A percentile compares a stretch with the other conserved stretches of the same genome.
Conservation (phyloP, 805 yeast genomes). For the Candida nitratophila region DNA sequence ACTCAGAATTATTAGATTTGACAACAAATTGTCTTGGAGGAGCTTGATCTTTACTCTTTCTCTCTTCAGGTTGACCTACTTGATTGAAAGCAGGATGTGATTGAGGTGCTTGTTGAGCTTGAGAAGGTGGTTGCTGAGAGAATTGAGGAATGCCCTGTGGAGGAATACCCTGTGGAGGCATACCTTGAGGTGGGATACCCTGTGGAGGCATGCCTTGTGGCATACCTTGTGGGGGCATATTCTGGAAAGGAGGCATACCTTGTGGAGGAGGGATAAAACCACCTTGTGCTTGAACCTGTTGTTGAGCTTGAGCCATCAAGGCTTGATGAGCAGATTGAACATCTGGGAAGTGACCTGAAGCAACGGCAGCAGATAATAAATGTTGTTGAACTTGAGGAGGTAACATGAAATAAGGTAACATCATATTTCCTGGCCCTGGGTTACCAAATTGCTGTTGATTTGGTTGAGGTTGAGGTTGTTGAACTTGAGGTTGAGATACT, state of each 20-base stretch:
- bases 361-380: constrained; percentile 22
- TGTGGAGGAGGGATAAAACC: constrained; percentile 12
- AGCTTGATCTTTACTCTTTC: constrained; percentile 1
- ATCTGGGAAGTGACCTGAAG: constrained; percentile 26
- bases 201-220: constrained; percentile 15
- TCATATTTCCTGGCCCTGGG: constrained; percentile 11
- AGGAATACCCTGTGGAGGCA: no score
- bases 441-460: constrained; percentile 5
- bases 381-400: constrained; percentile 27
- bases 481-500: constrained; percentile 18
- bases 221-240: constrained; percentile 8
- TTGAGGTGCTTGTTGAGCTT: constrained; percentile 4
- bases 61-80: constrained; percentile 13
- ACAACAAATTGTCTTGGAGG: background rate
- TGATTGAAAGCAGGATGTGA: constrained; percentile 8
- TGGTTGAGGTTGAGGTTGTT: constrained; percentile 18
- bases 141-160: constrained; percentile 6
- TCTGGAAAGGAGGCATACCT: constrained; percentile 12
- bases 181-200: constrained; percentile 11
- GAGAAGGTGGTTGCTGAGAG: constrained; percentile 13
- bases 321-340: constrained; percentile 25
- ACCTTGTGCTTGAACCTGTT: background rate
- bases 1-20: background rate
- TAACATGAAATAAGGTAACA: constrained; percentile 19
- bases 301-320: constrained; percentile 14